Percentiles rank a stretch among this genome's conserved stretches.
These are phyloP conservation scores for Lolium multiflorum DNA, from an alignment of 176 grass and related monocot genomes.

Conservation along the genomic window DNA sequence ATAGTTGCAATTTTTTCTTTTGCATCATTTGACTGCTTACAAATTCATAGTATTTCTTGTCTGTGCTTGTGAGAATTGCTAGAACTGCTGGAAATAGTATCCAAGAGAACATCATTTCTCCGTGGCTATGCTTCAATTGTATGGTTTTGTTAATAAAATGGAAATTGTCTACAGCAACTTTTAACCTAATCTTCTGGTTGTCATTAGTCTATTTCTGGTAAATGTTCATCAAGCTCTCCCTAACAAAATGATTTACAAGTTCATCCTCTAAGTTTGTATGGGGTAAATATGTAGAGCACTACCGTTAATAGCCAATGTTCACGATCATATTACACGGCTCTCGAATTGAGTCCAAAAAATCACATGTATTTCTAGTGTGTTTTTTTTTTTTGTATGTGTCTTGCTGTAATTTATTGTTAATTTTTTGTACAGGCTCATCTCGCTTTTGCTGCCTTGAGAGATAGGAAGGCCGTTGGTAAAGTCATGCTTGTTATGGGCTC, in stretches of 20 bases:
- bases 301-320: neutral
- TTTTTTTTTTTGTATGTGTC: neutral
- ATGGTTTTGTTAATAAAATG: neutral
- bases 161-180: constrained; percentile 7
- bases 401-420: neutral
- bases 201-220: neutral
- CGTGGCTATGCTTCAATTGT: neutral
- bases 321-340: constrained; percentile 24
- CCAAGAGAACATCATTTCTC: constrained; percentile 15
- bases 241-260: neutral
- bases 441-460: constrained; percentile 82
- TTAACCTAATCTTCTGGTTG: neutral
- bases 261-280: neutral
- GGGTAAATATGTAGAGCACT: neutral
- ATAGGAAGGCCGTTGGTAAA: constrained; percentile 82
- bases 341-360: neutral
- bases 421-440: constrained; percentile 72
- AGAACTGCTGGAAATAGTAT: neutral
- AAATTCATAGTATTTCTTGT: neutral
- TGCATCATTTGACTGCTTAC: neutral
- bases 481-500: constrained; percentile 74
- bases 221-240: neutral
- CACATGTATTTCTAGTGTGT: neutral
- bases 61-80: neutral
- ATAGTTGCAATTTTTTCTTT: neutral